Percentiles rank a stretch among this genome's conserved stretches.
These are phyloP conservation scores for Monosporozyma servazzii DNA, from an alignment of 805 yeast species.

Conservation along the genomic window DNA sequence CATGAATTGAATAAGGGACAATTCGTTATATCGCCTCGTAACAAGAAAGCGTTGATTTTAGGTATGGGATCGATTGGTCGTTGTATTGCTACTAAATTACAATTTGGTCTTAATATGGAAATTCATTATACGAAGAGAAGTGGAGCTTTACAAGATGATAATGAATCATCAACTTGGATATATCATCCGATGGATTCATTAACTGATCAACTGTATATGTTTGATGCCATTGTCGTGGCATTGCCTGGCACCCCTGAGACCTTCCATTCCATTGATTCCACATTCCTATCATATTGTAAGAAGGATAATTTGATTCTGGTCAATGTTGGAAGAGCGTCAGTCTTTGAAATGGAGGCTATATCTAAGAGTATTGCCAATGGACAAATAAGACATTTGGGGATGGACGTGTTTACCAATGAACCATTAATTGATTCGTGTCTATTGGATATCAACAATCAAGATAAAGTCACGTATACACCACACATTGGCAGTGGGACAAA, in stretches of 20 bases:
- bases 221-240: slow-evolving; percentile 46
- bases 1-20: slow-evolving; percentile 29
- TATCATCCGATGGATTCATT: slow-evolving; percentile 29
- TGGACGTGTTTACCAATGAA: slow-evolving; percentile 52
- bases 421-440: slow-evolving; percentile 32
- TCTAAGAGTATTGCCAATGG: slow-evolving; percentile 36
- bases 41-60: slow-evolving; percentile 43
- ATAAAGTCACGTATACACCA: slow-evolving; percentile 43
- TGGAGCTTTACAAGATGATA: slow-evolving; percentile 14
- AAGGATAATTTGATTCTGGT: slow-evolving; percentile 30
- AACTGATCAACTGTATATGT: slow-evolving; percentile 28
- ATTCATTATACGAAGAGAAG: slow-evolving; percentile 47
- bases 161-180: slow-evolving; percentile 27
- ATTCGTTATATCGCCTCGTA: slow-evolving; percentile 37
- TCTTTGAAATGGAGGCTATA: slow-evolving; percentile 44
- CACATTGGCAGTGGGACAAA: slow-evolving; percentile 53
- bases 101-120: slow-evolving; percentile 45
- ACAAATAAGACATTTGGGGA: slow-evolving; percentile 45
- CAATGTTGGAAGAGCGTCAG: slow-evolving; percentile 52
- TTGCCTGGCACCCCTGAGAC: slow-evolving; percentile 51
- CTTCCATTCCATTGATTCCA: slow-evolving; percentile 36
- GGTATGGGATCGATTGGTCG: slow-evolving; percentile 59
- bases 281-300: slow-evolving; percentile 30
- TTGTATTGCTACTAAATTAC: slow-evolving; percentile 41
- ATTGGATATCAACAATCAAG: slow-evolving; percentile 10